phyloP scores from a whole-genome alignment of 495 filamentous ascomycete species.

The Penicillium ochrochloron region DNA sequence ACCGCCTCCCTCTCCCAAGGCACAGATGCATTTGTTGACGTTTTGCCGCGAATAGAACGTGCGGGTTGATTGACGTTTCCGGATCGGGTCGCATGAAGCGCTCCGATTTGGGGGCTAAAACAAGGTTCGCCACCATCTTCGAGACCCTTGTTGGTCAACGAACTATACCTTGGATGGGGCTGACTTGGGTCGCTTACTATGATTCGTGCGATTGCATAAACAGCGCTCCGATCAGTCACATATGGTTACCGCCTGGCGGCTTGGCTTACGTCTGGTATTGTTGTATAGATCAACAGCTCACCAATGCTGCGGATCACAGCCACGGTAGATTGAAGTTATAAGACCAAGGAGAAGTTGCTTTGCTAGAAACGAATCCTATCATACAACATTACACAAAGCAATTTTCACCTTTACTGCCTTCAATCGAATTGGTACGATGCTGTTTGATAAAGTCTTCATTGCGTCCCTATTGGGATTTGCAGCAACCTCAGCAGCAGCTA shows the following conservation, averaged over 20 bases:
- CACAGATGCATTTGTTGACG: background rate
- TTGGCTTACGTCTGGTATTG: conserved; percentile 1
- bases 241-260: background rate
- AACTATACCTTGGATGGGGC: background rate
- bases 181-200: background rate
- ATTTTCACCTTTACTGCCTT: background rate
- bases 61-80: background rate
- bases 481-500: conserved; percentile 5
- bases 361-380: background rate
- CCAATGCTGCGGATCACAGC: background rate
- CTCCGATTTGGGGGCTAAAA: background rate
- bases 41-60: background rate
- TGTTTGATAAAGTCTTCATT: background rate
- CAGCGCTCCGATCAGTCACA: background rate
- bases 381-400: background rate
- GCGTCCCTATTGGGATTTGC: background rate
- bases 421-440: background rate
- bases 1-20: background rate
- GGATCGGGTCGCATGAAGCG: background rate
- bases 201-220: background rate
- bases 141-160: background rate
- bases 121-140: background rate
- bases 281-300: background rate
- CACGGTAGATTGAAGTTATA: background rate
- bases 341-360: background rate